These are phyloP conservation scores for Trichosporon sp. DNA, from an alignment of 1,284 basidiomycete genomes.

Conservation along the genomic window DNA sequence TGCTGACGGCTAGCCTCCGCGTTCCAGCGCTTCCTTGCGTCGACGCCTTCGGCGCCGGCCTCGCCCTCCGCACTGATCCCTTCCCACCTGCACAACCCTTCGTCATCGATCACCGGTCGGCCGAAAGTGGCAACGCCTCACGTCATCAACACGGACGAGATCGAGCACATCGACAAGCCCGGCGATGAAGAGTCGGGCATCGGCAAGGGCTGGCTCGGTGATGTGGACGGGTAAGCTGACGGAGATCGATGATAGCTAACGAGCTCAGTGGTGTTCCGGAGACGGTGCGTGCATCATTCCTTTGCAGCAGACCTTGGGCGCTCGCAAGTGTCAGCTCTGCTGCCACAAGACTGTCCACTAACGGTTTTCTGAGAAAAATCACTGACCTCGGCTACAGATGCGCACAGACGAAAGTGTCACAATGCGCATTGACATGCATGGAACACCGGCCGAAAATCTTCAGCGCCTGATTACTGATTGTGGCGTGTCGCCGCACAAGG, in stretches of 20 bases:
- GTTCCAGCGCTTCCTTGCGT: slow-evolving; percentile 27
- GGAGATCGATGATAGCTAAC: background rate
- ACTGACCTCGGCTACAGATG: slow-evolving; percentile 25
- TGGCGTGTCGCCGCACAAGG: slow-evolving; percentile 79
- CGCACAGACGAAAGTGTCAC: slow-evolving; percentile 41
- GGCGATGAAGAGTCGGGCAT: slow-evolving; percentile 34
- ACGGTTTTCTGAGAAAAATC: background rate
- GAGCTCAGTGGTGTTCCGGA: slow-evolving; percentile 25
- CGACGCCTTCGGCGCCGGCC: slow-evolving; percentile 22
- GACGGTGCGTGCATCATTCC: slow-evolving; percentile 15
- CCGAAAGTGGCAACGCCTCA: slow-evolving; percentile 2
- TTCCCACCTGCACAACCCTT: slow-evolving; percentile 5
- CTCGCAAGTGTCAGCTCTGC: too few relatives aligned
- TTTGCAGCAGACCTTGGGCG: too few relatives aligned
- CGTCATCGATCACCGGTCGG: background rate
- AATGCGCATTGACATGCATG: slow-evolving; percentile 45
- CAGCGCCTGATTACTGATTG: slow-evolving; percentile 78
- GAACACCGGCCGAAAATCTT: slow-evolving; percentile 47
- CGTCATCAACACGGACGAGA: slow-evolving; percentile 14
- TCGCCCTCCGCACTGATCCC: slow-evolving; percentile 23
- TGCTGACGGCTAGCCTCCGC: slow-evolving; percentile 16
- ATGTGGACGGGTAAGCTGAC: slow-evolving; percentile 39
- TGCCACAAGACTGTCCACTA: too few relatives aligned
- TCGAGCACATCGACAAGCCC: slow-evolving; percentile 21
- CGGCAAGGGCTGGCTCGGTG: slow-evolving; percentile 41